phyloP scores from a whole-genome alignment of 495 filamentous ascomycete species.

The Daldinia concentrica region DNA sequence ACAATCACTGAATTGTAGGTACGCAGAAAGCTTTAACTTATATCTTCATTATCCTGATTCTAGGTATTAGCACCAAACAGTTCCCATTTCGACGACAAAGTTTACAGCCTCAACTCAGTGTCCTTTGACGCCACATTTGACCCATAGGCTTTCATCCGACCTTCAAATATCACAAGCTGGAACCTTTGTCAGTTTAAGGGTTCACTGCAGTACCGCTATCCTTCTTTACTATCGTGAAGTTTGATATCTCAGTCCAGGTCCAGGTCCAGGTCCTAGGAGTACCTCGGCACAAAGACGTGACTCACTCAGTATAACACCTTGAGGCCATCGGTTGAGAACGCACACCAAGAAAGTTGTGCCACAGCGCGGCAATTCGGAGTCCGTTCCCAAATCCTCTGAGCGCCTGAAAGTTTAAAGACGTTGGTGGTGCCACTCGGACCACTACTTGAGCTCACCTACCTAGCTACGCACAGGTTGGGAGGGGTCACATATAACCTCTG shows the following conservation, averaged over 20 bases:
- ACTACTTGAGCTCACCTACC: constrained; percentile 2
- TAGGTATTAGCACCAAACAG: background rate
- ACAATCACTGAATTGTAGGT: background rate
- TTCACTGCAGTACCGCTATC: background rate
- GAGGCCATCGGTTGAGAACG: background rate
- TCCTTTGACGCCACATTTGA: constrained; percentile 2
- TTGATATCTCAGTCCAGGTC: background rate
- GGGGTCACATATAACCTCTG: constrained; percentile 14
- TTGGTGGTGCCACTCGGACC: constrained; percentile 9
- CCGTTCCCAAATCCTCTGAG: constrained; percentile 25
- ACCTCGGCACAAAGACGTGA: background rate
- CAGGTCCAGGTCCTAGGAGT: background rate
- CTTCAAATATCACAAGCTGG: background rate
- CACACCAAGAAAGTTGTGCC: background rate
- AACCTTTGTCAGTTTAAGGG: background rate
- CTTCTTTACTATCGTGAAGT: background rate
- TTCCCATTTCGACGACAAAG: constrained; percentile 18
- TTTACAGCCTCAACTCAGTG: constrained; percentile 35
- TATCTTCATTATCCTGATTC: background rate
- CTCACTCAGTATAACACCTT: background rate
- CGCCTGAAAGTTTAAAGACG: constrained; percentile 25
- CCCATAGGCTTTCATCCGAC: background rate
- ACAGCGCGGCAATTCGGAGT: constrained; percentile 27
- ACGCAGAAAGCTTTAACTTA: background rate
- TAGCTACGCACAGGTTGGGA: background rate